Conservation (phyloP, 768 basidiomycete species). For the Tulasnella sp. region DNA sequence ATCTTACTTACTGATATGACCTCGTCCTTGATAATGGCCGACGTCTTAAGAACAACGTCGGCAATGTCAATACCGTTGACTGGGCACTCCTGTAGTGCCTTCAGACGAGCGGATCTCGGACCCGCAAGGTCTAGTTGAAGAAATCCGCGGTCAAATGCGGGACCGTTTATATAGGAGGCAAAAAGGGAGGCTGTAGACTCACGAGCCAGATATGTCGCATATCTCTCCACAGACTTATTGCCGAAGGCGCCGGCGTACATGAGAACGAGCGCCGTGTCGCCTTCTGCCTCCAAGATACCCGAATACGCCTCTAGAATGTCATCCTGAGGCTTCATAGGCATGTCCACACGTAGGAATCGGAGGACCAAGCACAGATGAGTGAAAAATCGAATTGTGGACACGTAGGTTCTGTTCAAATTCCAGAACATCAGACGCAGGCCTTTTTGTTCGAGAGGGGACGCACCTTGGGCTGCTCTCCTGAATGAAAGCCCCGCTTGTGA, state of each 20-base stretch:
- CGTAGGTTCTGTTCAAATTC: background rate
- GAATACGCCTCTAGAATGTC: slow-evolving; percentile 82
- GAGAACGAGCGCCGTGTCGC: slow-evolving; percentile 77
- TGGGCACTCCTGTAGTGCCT: slow-evolving; percentile 61
- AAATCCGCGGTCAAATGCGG: background rate
- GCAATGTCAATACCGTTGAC: slow-evolving; percentile 79
- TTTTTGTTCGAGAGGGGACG: slow-evolving; percentile 36
- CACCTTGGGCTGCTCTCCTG: slow-evolving; percentile 20
- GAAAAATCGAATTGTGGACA: slow-evolving; percentile 54
- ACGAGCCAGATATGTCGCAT: slow-evolving; percentile 74
- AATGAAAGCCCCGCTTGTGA: slow-evolving; percentile 1
- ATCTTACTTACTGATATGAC: slow-evolving; percentile 40
- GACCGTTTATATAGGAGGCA: background rate
- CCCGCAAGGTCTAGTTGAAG: too few species aligned
- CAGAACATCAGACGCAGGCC: background rate
- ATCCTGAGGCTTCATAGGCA: slow-evolving; percentile 67
- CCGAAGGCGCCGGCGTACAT: slow-evolving; percentile 88
- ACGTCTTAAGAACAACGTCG: slow-evolving; percentile 68
- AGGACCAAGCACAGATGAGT: slow-evolving; percentile 87
- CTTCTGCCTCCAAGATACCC: slow-evolving; percentile 74
- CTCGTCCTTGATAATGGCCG: slow-evolving; percentile 36
- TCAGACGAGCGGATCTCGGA: slow-evolving; percentile 3
- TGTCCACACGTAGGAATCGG: slow-evolving; percentile 63
- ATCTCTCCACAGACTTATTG: slow-evolving; percentile 83
- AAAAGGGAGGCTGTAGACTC: slow-evolving; percentile 16